These are phyloP conservation scores for Coniosporium tulheliwenetii DNA, from an alignment of 2,329 filamentous ascomycete species.

Conservation along the genomic window DNA sequence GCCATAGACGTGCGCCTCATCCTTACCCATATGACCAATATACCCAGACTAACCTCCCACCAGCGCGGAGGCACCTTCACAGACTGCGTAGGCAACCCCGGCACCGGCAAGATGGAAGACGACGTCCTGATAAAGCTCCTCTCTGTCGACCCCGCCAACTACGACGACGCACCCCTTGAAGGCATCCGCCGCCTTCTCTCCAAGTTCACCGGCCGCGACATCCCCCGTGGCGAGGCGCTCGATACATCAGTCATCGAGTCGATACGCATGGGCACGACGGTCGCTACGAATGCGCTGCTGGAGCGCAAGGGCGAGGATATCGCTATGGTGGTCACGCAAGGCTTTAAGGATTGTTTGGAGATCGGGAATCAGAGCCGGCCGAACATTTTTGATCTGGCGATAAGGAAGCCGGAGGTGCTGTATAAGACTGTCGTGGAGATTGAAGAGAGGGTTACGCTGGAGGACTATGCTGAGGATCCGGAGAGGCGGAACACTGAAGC, in stretches of 20 bases:
- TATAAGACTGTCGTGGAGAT: slow-evolving; percentile 80
- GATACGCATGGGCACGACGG: slow-evolving; percentile 91
- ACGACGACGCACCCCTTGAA: slow-evolving; percentile 79
- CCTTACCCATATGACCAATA: neutral
- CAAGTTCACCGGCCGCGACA: slow-evolving; percentile 57
- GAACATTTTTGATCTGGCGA: slow-evolving; percentile 80
- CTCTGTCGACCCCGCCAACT: slow-evolving; percentile 81
- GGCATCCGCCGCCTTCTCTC: slow-evolving; percentile 77
- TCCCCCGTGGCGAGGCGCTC: slow-evolving; percentile 62
- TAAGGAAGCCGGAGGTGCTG: slow-evolving; percentile 71
- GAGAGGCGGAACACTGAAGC: slow-evolving; percentile 43
- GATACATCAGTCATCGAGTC: slow-evolving; percentile 76
- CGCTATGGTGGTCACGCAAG: slow-evolving; percentile 72
- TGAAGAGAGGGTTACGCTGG: slow-evolving; percentile 77
- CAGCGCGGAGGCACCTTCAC: slow-evolving; percentile 80
- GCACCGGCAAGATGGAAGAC: slow-evolving; percentile 41
- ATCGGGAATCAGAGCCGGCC: slow-evolving; percentile 87
- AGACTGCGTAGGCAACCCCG: slow-evolving; percentile 74
- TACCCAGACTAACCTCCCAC: slow-evolving; percentile 6
- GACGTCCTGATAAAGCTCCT: slow-evolving; percentile 78
- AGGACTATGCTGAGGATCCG: slow-evolving; percentile 85
- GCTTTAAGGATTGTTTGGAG: slow-evolving; percentile 72
- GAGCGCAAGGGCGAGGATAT: slow-evolving; percentile 84
- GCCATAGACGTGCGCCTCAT: slow-evolving; percentile 40
- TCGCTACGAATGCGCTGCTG: slow-evolving; percentile 81